These are phyloP conservation scores for Haplosporangium sp. DNA, from an alignment of 371 early-diverging fungal species.

Conservation along the genomic window DNA sequence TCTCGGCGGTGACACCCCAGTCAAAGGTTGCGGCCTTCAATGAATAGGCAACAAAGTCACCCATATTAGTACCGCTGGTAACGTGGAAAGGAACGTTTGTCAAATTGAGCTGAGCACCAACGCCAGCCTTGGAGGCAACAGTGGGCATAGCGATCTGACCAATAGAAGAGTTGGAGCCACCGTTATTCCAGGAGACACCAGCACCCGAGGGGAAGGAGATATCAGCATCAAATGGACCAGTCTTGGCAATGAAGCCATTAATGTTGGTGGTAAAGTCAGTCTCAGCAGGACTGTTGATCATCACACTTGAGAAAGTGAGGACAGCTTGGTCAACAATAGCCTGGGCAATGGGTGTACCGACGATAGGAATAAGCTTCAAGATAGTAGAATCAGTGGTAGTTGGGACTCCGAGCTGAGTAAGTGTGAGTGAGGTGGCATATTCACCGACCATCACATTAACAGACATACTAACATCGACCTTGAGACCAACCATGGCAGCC, in stretches of 20 bases:
- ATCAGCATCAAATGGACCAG: slow-evolving; percentile 69
- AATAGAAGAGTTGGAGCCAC: slow-evolving; percentile 45
- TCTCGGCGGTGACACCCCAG: slow-evolving; percentile 63
- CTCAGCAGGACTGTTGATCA: slow-evolving; percentile 63
- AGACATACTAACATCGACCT: slow-evolving; percentile 63
- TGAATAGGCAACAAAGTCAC: slow-evolving; percentile 64
- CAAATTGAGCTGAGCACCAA: slow-evolving; percentile 67
- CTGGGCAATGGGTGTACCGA: slow-evolving; percentile 69
- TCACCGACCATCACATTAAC: slow-evolving; percentile 64
- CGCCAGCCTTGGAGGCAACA: slow-evolving; percentile 56
- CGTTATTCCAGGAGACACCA: slow-evolving; percentile 64
- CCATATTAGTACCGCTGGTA: slow-evolving; percentile 60
- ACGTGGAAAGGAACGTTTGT: slow-evolving; percentile 63
- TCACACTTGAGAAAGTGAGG: slow-evolving; percentile 60
- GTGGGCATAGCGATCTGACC: slow-evolving; percentile 66
- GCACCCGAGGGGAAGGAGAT: slow-evolving; percentile 66
- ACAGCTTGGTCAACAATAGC: slow-evolving; percentile 64
- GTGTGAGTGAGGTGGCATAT: slow-evolving; percentile 59
- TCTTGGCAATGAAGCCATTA: slow-evolving; percentile 65
- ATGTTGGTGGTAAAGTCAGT: slow-evolving; percentile 64
- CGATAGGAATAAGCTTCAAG: slow-evolving; percentile 64
- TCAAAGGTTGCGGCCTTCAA: slow-evolving; percentile 66
- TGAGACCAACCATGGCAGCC: slow-evolving; percentile 65
- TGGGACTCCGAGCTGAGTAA: slow-evolving; percentile 61
- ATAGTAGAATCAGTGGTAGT: slow-evolving; percentile 61